A percentile compares a stretch with the other conserved stretches of the same genome.
These are phyloP conservation scores for Poterioochromonas sp. DNA, from an alignment of 352 stramenopile genomes.

Conservation along the genomic window DNA sequence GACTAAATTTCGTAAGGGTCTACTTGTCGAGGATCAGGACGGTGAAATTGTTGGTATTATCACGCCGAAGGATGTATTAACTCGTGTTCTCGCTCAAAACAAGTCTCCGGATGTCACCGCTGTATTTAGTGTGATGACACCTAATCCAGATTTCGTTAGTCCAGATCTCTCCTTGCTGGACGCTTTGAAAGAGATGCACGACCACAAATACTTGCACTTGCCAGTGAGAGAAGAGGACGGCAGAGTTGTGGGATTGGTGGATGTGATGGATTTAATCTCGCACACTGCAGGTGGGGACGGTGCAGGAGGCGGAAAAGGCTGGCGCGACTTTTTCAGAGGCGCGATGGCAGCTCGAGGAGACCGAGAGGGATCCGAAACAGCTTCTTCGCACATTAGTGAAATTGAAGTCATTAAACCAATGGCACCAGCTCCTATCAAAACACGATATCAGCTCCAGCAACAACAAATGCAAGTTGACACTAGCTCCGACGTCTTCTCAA, in stretches of 20 bases:
- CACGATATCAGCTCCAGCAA: too few species aligned
- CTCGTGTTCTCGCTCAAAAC: slow-evolving; percentile 76
- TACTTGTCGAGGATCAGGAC: slow-evolving; percentile 79
- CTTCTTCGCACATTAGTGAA: too few species aligned
- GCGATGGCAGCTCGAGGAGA: slow-evolving; percentile 30
- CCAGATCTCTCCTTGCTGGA: slow-evolving; percentile 82
- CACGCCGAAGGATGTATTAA: slow-evolving; percentile 90
- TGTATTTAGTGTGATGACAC: slow-evolving; percentile 87
- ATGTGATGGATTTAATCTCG: slow-evolving; percentile 85
- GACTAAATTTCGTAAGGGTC: slow-evolving; percentile 77
- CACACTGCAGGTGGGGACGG: neutral
- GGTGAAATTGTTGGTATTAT: slow-evolving; percentile 80
- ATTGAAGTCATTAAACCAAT: too few species aligned
- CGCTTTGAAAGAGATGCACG: slow-evolving; percentile 92
- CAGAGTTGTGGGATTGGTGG: too few species aligned
- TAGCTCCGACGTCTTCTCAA: too few species aligned
- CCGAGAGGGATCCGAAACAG: too few species aligned
- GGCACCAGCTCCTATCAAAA: too few species aligned
- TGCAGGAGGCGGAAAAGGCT: neutral
- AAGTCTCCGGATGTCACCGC: slow-evolving; percentile 74
- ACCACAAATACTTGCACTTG: slow-evolving; percentile 89
- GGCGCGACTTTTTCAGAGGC: neutral
- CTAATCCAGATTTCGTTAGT: slow-evolving; percentile 78
- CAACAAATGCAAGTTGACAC: too few species aligned
- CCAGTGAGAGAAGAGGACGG: slow-evolving; percentile 76